Percentiles rank a stretch among this genome's conserved stretches.
phyloP scores from a whole-genome alignment of 495 filamentous ascomycete species.

The Penicillium nucicola region DNA sequence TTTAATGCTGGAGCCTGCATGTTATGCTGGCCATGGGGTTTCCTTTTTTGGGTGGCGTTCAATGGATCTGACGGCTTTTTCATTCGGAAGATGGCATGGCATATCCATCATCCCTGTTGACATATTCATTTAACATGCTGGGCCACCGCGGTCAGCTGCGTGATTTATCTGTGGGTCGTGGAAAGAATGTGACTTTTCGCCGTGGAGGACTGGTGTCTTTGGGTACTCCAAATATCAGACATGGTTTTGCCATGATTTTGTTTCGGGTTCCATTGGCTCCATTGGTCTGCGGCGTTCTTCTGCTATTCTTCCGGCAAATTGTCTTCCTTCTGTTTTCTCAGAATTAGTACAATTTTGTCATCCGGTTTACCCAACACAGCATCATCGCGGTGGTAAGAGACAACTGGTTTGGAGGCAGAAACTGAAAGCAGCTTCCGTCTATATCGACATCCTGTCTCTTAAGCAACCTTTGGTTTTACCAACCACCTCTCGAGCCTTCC shows the following conservation, averaged over 20 bases:
- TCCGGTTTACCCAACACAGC: constrained; percentile 2
- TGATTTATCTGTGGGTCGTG: constrained; percentile 14
- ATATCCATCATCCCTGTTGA: constrained; percentile 40
- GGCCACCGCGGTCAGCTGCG: constrained; percentile 29
- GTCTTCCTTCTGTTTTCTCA: not conserved
- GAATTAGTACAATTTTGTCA: not conserved
- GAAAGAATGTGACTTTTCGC: not conserved
- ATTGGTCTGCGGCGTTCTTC: not conserved
- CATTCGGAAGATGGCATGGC: constrained; percentile 34
- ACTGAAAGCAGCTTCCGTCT: constrained; percentile 7
- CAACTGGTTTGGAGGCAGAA: constrained; percentile 10
- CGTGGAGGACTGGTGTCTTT: not conserved
- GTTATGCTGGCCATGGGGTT: constrained; percentile 32
- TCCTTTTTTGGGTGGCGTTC: constrained; percentile 43
- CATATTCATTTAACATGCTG: constrained; percentile 45
- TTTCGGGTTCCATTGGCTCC: not conserved
- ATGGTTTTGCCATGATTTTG: not conserved
- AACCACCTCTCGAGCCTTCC: constrained; percentile 5
- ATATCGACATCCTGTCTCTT: constrained; percentile 10
- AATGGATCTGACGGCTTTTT: constrained; percentile 43
- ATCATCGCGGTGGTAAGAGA: constrained; percentile 4
- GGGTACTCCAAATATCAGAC: not conserved
- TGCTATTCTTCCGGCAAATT: too few species aligned
- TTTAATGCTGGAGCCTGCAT: constrained; percentile 39
- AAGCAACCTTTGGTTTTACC: constrained; percentile 7